Base-by-base conservation (phyloP, 495 filamentous ascomycete genomes). In the Lophiotrema nucula region DNA sequence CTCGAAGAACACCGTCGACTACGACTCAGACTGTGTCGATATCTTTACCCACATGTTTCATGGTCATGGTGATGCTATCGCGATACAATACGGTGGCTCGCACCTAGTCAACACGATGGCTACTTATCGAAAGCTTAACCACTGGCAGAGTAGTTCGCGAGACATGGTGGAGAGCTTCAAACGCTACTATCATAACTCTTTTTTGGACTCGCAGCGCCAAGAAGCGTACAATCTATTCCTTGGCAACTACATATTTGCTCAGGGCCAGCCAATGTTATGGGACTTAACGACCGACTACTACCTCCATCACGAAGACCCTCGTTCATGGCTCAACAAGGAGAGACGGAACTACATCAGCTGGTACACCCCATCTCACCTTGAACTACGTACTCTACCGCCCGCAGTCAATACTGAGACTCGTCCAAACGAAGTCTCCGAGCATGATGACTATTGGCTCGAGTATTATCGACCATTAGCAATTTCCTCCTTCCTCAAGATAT, bases 111-210 rank as follows among this genome's bases (percentile, higher is more conserved):
- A 98, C 71, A 98, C 93, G 0, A 96, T 97, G 92, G 92, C 92
- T 54, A 97, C 95, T 1, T 98, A 98, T 70, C 85, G 93, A 47
- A 97, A 96, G 71, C 95, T 96, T 69, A 97, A 97, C 58, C 92
- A 97, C 69, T 98, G 93, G 93, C 96, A 89, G 35, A 96, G 90
- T 61, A 89, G 95, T 66, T 96, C 93, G 5, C 81, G 93, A 39
- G 93, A 98, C 70, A 98, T 98, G 93, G 89, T 98, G 10, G 93
- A 98, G 72, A 95, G 89, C 70, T 97, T 98, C 77, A 98, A 97
- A 70, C 84, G 93, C 26, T 98, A 97, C 74, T 98, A 98, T 74
- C 95, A 97, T 71, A 98, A 98, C 70, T 96, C 92, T 0, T 98
- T 98, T 73, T 79, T 97, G 8, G 93, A 98, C 70, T 88, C 88